Evolutionary conservation across 805 yeast genomes (phyloP).

Genomic region (Zygoascus biomembranicola): DNA sequence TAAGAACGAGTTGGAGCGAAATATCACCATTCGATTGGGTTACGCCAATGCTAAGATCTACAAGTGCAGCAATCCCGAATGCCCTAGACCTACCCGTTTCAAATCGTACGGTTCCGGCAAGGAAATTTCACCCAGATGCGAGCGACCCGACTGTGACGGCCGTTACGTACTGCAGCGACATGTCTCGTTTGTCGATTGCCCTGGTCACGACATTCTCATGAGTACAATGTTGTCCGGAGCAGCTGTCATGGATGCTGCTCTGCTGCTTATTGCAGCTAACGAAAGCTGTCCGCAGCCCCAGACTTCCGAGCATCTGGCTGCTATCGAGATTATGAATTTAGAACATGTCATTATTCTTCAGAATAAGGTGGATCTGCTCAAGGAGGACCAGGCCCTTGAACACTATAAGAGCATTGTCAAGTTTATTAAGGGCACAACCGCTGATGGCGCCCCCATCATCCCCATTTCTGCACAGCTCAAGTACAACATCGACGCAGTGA

Average conservation of each 20-base stretch:
- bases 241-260: constrained; percentile 99
- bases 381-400: constrained; percentile 92
- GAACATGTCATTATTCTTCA: constrained; percentile 93
- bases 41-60: constrained; percentile 98
- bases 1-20: constrained; percentile 98
- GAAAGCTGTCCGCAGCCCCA: constrained; percentile 99
- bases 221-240: constrained; percentile 99
- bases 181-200: constrained; percentile 98
- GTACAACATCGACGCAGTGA: constrained; percentile 97
- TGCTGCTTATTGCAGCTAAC: constrained; percentile 92
- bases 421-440: constrained; percentile 95
- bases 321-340: constrained; percentile 97
- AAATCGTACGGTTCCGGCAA: constrained; percentile 89
- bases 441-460: constrained; percentile 98
- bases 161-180: constrained; percentile 89
- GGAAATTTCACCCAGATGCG: constrained; percentile 90
- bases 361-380: constrained; percentile 97
- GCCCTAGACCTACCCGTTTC: constrained; percentile 94
- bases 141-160: constrained; percentile 79
- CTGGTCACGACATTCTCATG: constrained; percentile 99
- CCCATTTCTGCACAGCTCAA: constrained; percentile 98
- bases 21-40: constrained; percentile 96
- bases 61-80: constrained; percentile 74
- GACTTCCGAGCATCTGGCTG: constrained; percentile 98
- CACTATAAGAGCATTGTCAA: constrained; percentile 88